These are phyloP conservation scores for Peronosclerospora sorghi DNA, from an alignment of 352 stramenopile species.

Conservation along the genomic window DNA sequence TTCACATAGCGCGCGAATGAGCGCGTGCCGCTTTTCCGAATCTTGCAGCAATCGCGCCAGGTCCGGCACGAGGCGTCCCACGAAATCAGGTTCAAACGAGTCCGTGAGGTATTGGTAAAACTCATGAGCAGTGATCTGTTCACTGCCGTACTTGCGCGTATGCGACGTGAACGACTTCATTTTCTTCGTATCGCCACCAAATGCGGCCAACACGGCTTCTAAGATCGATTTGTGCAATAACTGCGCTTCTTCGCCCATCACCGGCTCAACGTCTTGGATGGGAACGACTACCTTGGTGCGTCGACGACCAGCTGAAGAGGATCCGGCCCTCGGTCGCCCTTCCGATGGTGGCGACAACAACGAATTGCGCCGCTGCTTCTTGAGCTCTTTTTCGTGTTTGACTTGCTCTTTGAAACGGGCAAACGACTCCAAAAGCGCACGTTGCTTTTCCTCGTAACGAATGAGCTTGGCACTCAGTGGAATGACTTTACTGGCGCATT, in stretches of 20 bases:
- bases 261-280: constrained; percentile 72
- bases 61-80: constrained; percentile 73
- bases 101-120: constrained; percentile 86
- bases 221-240: constrained; percentile 79
- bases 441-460: constrained; percentile 42
- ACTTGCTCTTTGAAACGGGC: constrained; percentile 55
- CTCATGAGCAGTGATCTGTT: constrained; percentile 77
- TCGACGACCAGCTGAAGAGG: constrained; percentile 29
- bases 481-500: constrained; percentile 62
- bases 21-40: constrained; percentile 70
- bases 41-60: constrained; percentile 77
- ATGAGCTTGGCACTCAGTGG: constrained; percentile 62
- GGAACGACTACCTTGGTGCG: constrained; percentile 36
- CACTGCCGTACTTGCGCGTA: constrained; percentile 73
- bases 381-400: constrained; percentile 64
- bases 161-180: constrained; percentile 83
- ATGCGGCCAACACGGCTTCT: constrained; percentile 60
- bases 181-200: constrained; percentile 65
- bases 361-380: constrained; percentile 52
- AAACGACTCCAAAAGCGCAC: constrained; percentile 40
- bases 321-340: constrained; percentile 18
- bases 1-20: constrained; percentile 77
- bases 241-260: constrained; percentile 71
- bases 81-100: constrained; percentile 82
- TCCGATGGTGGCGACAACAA: constrained; percentile 19